Evolutionary conservation across 179 eudicot species (phyloP), one percentile per base, ranked within the genome.

Genomic region (Pouteria campechiana): DNA sequence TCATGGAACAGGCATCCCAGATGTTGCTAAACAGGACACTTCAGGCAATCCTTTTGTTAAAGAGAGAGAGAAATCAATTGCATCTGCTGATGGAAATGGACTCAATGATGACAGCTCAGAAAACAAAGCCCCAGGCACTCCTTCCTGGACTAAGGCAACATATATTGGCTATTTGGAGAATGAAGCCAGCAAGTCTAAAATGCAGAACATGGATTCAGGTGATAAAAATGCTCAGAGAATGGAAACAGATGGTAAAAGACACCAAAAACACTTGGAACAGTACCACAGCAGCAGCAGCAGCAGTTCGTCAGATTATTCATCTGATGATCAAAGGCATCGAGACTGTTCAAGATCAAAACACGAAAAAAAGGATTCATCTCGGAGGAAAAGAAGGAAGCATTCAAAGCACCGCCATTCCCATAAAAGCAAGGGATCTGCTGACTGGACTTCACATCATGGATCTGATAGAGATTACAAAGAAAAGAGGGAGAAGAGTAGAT

Each of bases 371-470:
- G 55, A 61, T 13, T 72, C 75, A 34, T 73, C 85, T 30, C 63
- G 65, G 38, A 78, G 58, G 41, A 66, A 73, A 55, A 79, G 87
- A 48, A 75, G 82, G 67, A 80, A 77, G 47, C 82, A 62, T 57
- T 75, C 92, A 7, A 79, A 68, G 61, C 64, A 52, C 52, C n/a
- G n/a, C n/a, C 81, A 53, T 46, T 72, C 70, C 61, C 73, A 61
- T 52, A 40, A 44, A 54, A 38, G 55, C 29, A 60, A 35, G 35
- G 71, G 57, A 19, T 65, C 83, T 27, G 58, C 60, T 2, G 50
- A 49, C 25, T 60, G 73, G 51, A 54, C 57, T 46, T 48, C 69
- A 25, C 60, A 41, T 32, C 67, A 49, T 28, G 22, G 56, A 22
- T 47, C 64, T 8, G 65, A 44, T 28, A 57, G 38, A 61, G 68